Evolutionary conservation across 163 green algal genomes (phyloP).

Genomic region (Prototheca wickerhamii): DNA sequence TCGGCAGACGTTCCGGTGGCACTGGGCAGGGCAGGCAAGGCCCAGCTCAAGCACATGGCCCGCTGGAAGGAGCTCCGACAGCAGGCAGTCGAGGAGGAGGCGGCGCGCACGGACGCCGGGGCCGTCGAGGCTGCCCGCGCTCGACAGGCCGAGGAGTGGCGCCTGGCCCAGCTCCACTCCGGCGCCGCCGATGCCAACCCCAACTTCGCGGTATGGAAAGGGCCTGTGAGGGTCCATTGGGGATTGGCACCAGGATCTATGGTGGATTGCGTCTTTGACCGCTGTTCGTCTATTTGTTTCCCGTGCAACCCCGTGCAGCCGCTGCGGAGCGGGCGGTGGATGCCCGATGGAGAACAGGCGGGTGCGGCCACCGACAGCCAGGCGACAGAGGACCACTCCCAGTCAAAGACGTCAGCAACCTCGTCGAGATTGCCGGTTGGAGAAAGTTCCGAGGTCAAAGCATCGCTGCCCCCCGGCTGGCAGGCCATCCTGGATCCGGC

Average conservation of each 20-base stretch:
- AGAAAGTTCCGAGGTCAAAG: conserved; percentile 36
- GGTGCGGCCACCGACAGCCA: no score
- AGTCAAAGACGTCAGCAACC: no score
- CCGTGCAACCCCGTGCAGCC: no score
- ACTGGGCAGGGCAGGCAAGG: no score
- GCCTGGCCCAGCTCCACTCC: conserved; percentile 33
- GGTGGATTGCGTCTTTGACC: no score
- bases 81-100: conserved; percentile 28
- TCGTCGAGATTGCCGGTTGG: conserved; percentile 35
- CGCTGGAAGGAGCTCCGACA: conserved; percentile 8
- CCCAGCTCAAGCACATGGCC: not conserved
- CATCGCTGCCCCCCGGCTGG: conserved; percentile 53
- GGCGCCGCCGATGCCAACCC: conserved; percentile 43
- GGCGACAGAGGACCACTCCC: no score
- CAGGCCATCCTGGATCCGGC: conserved; percentile 54
- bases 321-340: no score
- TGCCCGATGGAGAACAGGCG: no score
- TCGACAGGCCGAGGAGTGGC: conserved; percentile 39
- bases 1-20: no score
- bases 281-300: no score
- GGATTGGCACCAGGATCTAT: no score
- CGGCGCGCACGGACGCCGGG: conserved; percentile 13
- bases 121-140: conserved; percentile 19
- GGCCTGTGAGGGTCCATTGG: no score
- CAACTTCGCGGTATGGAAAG: conserved; percentile 50